Conservation (phyloP, 2,329 filamentous ascomycete species). For the Huntiella moniliformis region DNA sequence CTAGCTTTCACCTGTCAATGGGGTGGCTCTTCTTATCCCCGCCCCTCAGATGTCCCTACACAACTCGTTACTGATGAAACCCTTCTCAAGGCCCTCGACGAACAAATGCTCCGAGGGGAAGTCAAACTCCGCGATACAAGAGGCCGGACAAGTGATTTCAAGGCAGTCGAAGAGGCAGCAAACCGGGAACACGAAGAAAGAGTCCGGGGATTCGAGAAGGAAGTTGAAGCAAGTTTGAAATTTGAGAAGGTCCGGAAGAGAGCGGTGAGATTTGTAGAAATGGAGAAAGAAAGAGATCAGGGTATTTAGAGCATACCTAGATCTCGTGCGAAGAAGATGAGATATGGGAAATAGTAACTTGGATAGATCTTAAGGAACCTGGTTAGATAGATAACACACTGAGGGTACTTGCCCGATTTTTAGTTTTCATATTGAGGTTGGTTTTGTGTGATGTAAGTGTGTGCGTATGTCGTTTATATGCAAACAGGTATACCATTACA, state of each 20-base stretch:
- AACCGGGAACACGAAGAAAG: conserved; percentile 27
- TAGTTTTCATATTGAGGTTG: no score
- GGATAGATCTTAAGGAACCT: no score
- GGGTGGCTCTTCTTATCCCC: conserved; percentile 30
- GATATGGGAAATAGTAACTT: no score
- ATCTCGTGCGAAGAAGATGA: no score
- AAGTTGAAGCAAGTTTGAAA: conserved; percentile 28
- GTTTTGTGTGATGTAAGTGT: no score
- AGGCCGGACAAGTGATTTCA: conserved; percentile 18
- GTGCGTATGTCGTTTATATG: no score
- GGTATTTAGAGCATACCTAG: conserved; percentile 2
- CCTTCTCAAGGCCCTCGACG: conserved; percentile 29
- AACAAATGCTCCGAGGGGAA: conserved; percentile 29
- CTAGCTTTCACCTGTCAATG: conserved; percentile 36
- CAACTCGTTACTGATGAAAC: conserved; percentile 16
- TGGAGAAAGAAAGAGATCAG: conserved; percentile 6
- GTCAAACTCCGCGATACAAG: conserved; percentile 22
- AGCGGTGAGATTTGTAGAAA: conserved; percentile 23
- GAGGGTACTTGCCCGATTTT: no score
- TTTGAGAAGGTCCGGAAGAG: conserved; percentile 32
- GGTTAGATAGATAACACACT: no score
- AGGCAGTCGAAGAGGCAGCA: conserved; percentile 19
- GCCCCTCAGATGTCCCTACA: neutral
- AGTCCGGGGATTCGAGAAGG: conserved; percentile 22
- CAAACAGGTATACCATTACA: no score